phyloP scores from a whole-genome alignment of 345 rosid genomes.

The Adansonia digitata region DNA sequence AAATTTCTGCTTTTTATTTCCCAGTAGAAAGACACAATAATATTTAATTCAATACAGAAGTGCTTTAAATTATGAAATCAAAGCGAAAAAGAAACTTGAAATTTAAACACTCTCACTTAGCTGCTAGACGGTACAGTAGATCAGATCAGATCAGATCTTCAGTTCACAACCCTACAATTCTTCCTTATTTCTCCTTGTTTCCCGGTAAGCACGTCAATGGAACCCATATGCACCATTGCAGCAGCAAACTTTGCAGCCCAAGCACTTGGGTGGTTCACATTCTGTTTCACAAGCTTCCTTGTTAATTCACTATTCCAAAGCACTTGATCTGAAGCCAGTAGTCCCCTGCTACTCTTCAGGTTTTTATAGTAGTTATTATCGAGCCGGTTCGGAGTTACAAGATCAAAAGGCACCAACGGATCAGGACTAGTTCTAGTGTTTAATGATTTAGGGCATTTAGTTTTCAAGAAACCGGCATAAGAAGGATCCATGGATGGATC shows the following conservation, averaged over 20 bases:
- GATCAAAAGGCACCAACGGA: not conserved
- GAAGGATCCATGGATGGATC: constrained; percentile 35
- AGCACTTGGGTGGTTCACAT: not conserved
- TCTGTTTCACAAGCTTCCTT: constrained; percentile 29
- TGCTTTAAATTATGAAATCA: not conserved
- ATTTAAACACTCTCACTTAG: not conserved
- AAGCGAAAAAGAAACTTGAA: not conserved
- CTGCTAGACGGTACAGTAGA: too few relatives aligned
- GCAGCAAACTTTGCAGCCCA: constrained; percentile 7
- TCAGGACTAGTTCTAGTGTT: not conserved
- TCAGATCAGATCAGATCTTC: too few relatives aligned
- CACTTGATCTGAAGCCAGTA: constrained; percentile 6
- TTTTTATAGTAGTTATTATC: constrained; percentile 5
- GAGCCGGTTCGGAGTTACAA: not conserved
- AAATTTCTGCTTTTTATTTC: too few relatives aligned
- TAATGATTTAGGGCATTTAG: constrained; percentile 2
- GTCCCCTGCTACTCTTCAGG: not conserved
- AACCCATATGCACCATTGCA: constrained; percentile 19
- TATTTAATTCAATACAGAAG: not conserved
- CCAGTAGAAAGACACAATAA: too few relatives aligned
- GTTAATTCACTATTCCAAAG: not conserved
- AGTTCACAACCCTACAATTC: constrained; percentile 16
- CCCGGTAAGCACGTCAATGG: constrained; percentile 14
- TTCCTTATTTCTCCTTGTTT: constrained; percentile 15
- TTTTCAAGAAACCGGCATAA: not conserved